Evolutionary conservation across 768 basidiomycete species (phyloP), one percentile per base, ranked within the genome.

Genomic region (Russula sp.): DNA sequence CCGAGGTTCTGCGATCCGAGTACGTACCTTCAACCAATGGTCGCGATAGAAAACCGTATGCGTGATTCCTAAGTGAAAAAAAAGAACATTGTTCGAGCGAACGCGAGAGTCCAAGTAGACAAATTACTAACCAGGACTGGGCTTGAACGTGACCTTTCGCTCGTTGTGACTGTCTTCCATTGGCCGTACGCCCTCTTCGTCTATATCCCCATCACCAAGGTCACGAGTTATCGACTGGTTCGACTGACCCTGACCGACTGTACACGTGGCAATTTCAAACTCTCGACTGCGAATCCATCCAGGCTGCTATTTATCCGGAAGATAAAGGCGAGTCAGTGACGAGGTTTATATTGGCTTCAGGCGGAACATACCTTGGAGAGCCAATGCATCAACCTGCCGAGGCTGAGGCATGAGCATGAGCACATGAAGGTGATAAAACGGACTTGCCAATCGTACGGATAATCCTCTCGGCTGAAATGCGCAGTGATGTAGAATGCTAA

Each of bases 11-110:
- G 40, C 42, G 50, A 50, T 55, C 46, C 46, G 57, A 64, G 26
- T n/a, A 75, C 83, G 64, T 72, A 92, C 90, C 72, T 90, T 82
- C 64, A 94, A 79, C 90, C 90, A 92, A 71, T 94, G 92, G 61
- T 90, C 91, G 71, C 83, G 84, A 79, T 93, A 94, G 78, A 89
- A 94, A 63, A 94, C 90, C n/a, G 90, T 93, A 73, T 94, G 90
- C 6, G 88, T 90, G 0, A 88, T 90, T 71, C 92, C 91, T 92
- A 50, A 50, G 57, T 8, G 36, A 34, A 56, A 50, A 62, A 30
- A 13, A 18, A 18, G 18, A 13, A 22, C 48, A 18, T n/a, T 48
- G 34, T n/a, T 52, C 46, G 55, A 57, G 64, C 38, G 57, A 49
- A 55, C 61, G 49, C 48, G 24, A 61, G 32, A 55, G 50, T 5